phyloP scores from a whole-genome alignment of 371 early-diverging fungal species.

The Umbelopsis sp. region DNA sequence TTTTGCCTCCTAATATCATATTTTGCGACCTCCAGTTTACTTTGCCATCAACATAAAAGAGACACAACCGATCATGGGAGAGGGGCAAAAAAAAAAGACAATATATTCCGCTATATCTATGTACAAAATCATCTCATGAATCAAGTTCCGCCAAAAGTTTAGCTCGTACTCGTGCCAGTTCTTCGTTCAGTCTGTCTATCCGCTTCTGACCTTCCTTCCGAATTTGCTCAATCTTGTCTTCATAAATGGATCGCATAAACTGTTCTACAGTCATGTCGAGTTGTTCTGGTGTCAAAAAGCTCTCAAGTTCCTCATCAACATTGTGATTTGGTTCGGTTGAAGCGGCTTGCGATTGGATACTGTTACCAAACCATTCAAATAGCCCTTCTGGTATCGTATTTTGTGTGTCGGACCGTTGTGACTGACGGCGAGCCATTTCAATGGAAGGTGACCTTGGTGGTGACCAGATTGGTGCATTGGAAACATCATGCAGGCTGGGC shows the following conservation, averaged over 20 bases:
- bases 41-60: too few relatives aligned
- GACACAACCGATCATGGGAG: neutral
- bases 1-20: too few relatives aligned
- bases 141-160: slow-evolving; percentile 14
- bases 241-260: slow-evolving; percentile 15
- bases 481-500: neutral
- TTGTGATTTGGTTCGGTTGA: neutral
- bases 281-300: slow-evolving; percentile 13
- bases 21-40: too few relatives aligned
- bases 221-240: slow-evolving; percentile 14
- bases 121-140: slow-evolving; percentile 4
- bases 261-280: slow-evolving; percentile 11
- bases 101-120: neutral
- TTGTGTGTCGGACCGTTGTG: neutral
- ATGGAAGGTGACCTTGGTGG: slow-evolving; percentile 7
- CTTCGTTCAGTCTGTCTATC: slow-evolving; percentile 9
- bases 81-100: neutral
- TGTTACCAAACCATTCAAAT: slow-evolving; percentile 15
- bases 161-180: slow-evolving; percentile 7
- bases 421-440: slow-evolving; percentile 1
- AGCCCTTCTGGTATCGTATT: slow-evolving; percentile 10
- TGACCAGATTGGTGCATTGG: slow-evolving; percentile 2
- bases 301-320: slow-evolving; percentile 2
- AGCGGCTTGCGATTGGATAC: neutral
- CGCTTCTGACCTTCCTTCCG: slow-evolving; percentile 12